Conservation (phyloP, 1,139 yeast genomes). For the Blastobotrys petasosporus region DNA sequence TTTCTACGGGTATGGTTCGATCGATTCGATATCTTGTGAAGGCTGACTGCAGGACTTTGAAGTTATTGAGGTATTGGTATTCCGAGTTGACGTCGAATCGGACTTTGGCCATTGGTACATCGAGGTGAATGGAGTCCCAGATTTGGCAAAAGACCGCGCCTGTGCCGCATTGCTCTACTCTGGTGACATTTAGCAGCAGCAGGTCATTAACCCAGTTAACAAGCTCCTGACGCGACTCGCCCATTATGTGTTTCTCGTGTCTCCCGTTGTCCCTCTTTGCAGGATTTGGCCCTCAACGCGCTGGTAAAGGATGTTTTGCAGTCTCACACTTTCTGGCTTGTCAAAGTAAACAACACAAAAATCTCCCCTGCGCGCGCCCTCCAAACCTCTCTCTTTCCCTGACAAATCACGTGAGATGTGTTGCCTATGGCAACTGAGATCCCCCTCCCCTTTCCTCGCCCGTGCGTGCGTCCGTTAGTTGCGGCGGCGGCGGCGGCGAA, state of each 20-base stretch:
- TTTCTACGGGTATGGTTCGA: conserved; percentile 74
- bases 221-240: conserved; percentile 78
- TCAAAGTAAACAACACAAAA: too few relatives aligned
- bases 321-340: too few relatives aligned
- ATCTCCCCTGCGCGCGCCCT: too few relatives aligned
- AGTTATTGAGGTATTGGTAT: conserved; percentile 73
- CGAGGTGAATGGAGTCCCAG: conserved; percentile 77
- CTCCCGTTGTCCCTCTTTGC: too few relatives aligned
- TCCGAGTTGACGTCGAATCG: conserved; percentile 64
- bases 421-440: too few relatives aligned
- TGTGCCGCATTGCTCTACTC: conserved; percentile 89
- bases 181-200: conserved; percentile 57
- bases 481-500: too few relatives aligned
- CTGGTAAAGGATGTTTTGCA: too few relatives aligned
- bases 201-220: conserved; percentile 79
- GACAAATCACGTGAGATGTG: too few relatives aligned
- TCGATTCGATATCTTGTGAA: conserved; percentile 67
- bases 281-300: too few relatives aligned
- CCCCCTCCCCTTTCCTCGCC: too few relatives aligned
- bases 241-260: conserved; percentile 30
- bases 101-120: conserved; percentile 72
- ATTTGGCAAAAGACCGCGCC: conserved; percentile 95
- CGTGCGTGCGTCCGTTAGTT: too few relatives aligned
- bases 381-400: too few relatives aligned
- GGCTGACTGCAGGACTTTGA: conserved; percentile 75